phyloP scores from a whole-genome alignment of 2,329 filamentous ascomycete genomes.

The Ceratocystis lukuohia region DNA sequence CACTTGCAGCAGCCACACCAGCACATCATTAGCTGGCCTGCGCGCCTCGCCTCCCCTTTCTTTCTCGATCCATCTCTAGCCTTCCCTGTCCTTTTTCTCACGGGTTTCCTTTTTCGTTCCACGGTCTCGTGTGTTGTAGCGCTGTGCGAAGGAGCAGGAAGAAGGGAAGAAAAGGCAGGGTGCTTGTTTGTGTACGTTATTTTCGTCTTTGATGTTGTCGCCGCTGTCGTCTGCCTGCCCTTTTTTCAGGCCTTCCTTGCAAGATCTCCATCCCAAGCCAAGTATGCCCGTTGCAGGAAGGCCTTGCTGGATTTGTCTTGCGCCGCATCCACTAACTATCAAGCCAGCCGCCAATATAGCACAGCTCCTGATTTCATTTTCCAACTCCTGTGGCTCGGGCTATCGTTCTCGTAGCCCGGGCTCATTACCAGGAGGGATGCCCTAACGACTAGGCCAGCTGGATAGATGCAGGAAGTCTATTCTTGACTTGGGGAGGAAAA shows the following conservation, averaged over 20 bases:
- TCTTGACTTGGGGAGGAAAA: background rate
- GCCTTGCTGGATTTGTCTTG: background rate
- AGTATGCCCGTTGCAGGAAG: background rate
- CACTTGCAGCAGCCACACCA: background rate
- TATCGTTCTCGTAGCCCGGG: background rate
- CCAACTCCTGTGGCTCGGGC: background rate
- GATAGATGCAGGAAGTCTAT: background rate
- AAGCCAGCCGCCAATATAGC: conserved; percentile 1
- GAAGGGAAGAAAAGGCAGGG: background rate
- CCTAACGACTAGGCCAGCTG: background rate
- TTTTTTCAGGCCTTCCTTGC: background rate
- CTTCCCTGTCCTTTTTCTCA: too few relatives aligned
- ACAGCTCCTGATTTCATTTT: conserved; percentile 6
- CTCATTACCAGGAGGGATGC: background rate
- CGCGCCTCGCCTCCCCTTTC: background rate
- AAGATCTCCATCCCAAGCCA: background rate
- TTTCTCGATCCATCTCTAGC: background rate
- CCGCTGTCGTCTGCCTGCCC: background rate
- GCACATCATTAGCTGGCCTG: background rate
- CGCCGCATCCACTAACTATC: background rate
- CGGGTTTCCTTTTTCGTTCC: too few relatives aligned
- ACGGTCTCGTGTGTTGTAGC: background rate
- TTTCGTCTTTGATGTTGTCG: background rate
- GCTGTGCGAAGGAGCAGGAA: background rate
- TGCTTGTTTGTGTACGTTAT: background rate